phyloP scores from a whole-genome alignment of 2,329 filamentous ascomycete genomes.

The Colletotrichum sp. region DNA sequence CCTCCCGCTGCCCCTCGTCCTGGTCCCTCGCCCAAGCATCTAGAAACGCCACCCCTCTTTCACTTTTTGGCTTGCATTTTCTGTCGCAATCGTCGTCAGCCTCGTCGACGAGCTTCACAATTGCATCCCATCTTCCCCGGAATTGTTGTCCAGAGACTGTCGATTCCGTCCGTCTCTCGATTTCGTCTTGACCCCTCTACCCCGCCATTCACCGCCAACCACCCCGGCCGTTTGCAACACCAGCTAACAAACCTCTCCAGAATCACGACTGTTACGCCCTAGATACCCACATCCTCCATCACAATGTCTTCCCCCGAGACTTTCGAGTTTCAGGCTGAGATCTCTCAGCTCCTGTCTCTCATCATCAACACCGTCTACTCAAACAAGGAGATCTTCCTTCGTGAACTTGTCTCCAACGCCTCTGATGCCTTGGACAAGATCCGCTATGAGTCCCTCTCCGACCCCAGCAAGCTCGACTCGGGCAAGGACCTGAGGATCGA shows the following conservation, averaged over 20 bases:
- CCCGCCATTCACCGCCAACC: neutral
- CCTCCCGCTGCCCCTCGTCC: neutral
- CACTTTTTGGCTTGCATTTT: neutral
- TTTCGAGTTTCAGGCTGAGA: slow-evolving; percentile 99
- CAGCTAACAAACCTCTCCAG: slow-evolving; percentile 10
- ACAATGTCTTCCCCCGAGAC: slow-evolving; percentile 82
- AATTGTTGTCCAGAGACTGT: neutral
- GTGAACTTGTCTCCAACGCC: slow-evolving; percentile 97
- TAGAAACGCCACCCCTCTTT: neutral
- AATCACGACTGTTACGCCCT: slow-evolving; percentile 19
- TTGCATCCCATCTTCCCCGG: slow-evolving; percentile 4
- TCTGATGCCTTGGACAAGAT: slow-evolving; percentile 99
- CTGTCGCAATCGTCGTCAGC: neutral
- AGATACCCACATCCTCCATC: slow-evolving; percentile 27
- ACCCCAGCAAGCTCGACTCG: slow-evolving; percentile 95
- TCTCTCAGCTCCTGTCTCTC: slow-evolving; percentile 98
- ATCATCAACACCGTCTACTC: slow-evolving; percentile 99
- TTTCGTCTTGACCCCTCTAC: neutral
- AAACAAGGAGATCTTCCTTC: slow-evolving; percentile 99
- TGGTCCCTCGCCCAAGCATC: neutral
- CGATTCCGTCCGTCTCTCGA: neutral
- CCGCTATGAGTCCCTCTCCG: slow-evolving; percentile 96
- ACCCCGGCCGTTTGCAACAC: slow-evolving; percentile 13
- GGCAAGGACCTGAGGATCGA: slow-evolving; percentile 99
- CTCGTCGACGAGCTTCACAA: neutral